Conservation (phyloP, 179 eudicot genomes). For the Silene coronaria region DNA sequence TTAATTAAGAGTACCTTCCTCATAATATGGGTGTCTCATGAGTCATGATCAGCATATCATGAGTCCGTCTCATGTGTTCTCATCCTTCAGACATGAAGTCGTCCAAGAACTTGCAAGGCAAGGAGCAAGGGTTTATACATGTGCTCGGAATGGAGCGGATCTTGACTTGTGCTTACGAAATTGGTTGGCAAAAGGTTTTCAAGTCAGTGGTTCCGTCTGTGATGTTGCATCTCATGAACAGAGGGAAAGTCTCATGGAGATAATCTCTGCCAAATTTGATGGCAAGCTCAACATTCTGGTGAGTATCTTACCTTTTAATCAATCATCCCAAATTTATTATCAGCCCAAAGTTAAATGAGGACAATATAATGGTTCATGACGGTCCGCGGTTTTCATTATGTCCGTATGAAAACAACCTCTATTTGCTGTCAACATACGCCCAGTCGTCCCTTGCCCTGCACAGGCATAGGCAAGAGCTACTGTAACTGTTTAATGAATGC, state of each 20-base stretch:
- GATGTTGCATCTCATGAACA: slow-evolving; percentile 36
- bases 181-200: slow-evolving; percentile 38
- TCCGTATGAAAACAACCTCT: too few relatives aligned
- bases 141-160: slow-evolving; percentile 39
- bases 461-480: too few relatives aligned
- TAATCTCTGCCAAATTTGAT: slow-evolving; percentile 29
- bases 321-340: too few relatives aligned
- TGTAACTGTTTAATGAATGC: not conserved
- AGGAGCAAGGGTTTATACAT: slow-evolving; percentile 48
- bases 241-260: slow-evolving; percentile 30
- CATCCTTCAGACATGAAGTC: not conserved
- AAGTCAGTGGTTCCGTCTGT: slow-evolving; percentile 42
- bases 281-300: slow-evolving; percentile 53
- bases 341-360: too few relatives aligned
- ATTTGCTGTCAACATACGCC: too few relatives aligned
- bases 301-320: slow-evolving; percentile 12
- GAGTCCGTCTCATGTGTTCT: too few relatives aligned
- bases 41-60: too few relatives aligned
- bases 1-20: too few relatives aligned
- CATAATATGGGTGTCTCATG: too few relatives aligned
- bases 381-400: too few relatives aligned
- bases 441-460: too few relatives aligned
- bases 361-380: too few relatives aligned
- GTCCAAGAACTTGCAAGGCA: slow-evolving; percentile 25
- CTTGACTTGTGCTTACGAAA: slow-evolving; percentile 29